Base-by-base conservation (phyloP, 2,329 filamentous ascomycete genomes). In the Sporothrix humicola region DNA sequence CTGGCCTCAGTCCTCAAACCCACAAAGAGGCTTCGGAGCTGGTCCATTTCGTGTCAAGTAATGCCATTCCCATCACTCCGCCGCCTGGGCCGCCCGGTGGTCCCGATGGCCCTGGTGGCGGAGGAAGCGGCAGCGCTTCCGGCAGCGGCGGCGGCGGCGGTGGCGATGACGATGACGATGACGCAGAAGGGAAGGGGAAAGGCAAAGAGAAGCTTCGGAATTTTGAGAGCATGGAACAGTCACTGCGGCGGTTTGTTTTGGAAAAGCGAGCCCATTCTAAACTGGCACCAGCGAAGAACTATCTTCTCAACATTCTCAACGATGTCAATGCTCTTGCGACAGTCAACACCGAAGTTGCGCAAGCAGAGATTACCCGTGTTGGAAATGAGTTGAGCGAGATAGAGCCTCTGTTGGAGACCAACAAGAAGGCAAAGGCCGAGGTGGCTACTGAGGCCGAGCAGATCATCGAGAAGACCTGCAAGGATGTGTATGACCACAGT, bases 1-100 rank as follows among this genome's bases (percentile, higher is more conserved):
- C 88, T 68, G 90, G 90, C 37, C 86, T 99, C n/a, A 98, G 95
- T 79, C 96, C 95, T 2, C 91, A 92, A 70, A 99, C 96, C 0
- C 92, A 91, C 85, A 98, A 98, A 80, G 96, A 99, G 79, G 91
- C 94, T 0, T 88, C 91, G 1, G 96, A 99, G 79, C 86, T 99
- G 8, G 96, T 99, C 3, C 96, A 99, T 80, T 99, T 99, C 77
- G 96, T 99, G 2, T 98, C 96, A 1, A 98, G 95, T 80, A 97
- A 98, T 80, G 95, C 95, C 3, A 93, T 99, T 74, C 95, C 95
- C 0, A 91, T 93, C 72, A 87, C 86, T 0, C 88, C 90, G 10
- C 82, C 87, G 2, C 86, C 88, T 17, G 2, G 85, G 87, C n/a
- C 85, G 85, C 52, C 87, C 86, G 48, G 86, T 85, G 9, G 87